Conservation (phyloP, 2,329 filamentous ascomycete species). For the Hypomyces perniciosus region DNA sequence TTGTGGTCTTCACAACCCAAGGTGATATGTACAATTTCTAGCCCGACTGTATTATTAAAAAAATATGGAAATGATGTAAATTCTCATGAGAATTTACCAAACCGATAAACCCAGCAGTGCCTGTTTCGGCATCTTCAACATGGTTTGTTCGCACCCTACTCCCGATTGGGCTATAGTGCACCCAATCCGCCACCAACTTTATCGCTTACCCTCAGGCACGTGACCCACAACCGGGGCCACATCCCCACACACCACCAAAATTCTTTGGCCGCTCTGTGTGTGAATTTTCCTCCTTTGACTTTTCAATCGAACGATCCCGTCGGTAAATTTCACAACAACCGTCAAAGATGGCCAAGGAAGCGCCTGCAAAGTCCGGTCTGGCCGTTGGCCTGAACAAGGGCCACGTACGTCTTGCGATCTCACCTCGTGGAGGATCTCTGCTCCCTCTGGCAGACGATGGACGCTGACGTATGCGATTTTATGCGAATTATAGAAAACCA, state of each 20-base stretch:
- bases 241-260: slow-evolving; percentile 19
- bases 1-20: too few species aligned
- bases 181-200: neutral
- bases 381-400: slow-evolving; percentile 58
- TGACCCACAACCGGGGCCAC: slow-evolving; percentile 24
- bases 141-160: too few species aligned
- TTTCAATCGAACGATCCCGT: slow-evolving; percentile 13
- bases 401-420: slow-evolving; percentile 58
- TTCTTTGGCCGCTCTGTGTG: slow-evolving; percentile 12
- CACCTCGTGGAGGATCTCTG: slow-evolving; percentile 72
- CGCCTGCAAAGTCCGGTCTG: slow-evolving; percentile 51
- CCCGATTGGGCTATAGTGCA: too few species aligned
- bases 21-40: too few species aligned
- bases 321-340: slow-evolving; percentile 27
- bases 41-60: too few species aligned
- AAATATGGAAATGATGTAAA: too few species aligned
- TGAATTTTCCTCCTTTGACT: neutral
- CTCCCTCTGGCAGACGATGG: slow-evolving; percentile 51
- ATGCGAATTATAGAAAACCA: slow-evolving; percentile 64
- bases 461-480: slow-evolving; percentile 46
- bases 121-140: too few species aligned
- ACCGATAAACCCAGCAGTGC: too few species aligned
- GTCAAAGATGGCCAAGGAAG: slow-evolving; percentile 53
- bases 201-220: slow-evolving; percentile 23
- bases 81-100: too few species aligned